Evolutionary conservation across 768 basidiomycete genomes (phyloP), one percentile per base, ranked within the genome.

Genomic region (Podaxis sp.): DNA sequence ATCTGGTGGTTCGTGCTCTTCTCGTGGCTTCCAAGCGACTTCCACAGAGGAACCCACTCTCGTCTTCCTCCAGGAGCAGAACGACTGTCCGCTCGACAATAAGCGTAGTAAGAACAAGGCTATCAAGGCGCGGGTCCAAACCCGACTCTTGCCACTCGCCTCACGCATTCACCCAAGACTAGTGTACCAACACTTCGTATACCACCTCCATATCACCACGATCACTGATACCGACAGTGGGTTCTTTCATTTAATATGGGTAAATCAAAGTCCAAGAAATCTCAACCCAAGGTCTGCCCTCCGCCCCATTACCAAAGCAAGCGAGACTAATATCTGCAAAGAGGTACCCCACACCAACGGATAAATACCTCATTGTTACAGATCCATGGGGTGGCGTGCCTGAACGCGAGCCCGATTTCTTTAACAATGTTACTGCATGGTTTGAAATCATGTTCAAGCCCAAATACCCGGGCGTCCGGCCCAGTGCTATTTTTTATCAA

Each of bases 401-500:
- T 16, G 54, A 67, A 32, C 50, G 56, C 10, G 61, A 65, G 7
- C 57, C 59, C 6, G 61, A 56, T 9, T 70, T 71, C 44, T 62
- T 72, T 32, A 69, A 72, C 40, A 69, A 72, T 46, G 67, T 75
- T 10, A 61, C 66, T 7, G 69, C 69, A 11, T 77, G 76, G 76
- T 72, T 77, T 23, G 69, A 72, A 36, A 51, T 69, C n/a, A 76
- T 77, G 76, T 59, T 77, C 1, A 59, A 55, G 35, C 70, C 70
- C 1, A 64, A 70, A 3, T 69, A 71, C 61, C 71, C 70, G 6
- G 66, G 64, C 7, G 63, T 68, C 4, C 64, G 64, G 2, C 67
- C 69, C 14, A 64, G 64, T 14, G 64, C 69, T 1, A 61, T 77
- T 16, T 77, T 69, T 50, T 69, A 69, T 38, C 73, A 73, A 53